These are phyloP conservation scores for Withania somnifera DNA, from an alignment of 305 asterid genomes.

Conservation along the genomic window DNA sequence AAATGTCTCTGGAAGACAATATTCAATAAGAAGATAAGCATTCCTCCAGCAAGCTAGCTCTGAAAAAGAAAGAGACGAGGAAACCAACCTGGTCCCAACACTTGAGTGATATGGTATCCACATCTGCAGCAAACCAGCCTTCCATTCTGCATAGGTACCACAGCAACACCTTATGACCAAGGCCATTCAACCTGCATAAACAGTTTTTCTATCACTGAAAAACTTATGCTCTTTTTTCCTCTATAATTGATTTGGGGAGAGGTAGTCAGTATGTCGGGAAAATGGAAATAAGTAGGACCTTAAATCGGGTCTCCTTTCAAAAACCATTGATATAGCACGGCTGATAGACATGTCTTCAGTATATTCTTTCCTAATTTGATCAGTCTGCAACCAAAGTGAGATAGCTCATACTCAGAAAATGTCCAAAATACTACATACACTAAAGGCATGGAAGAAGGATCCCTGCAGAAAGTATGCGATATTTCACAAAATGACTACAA, in stretches of 20 bases:
- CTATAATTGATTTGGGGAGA: not conserved
- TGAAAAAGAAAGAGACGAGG: not conserved
- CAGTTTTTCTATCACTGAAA: too few species aligned
- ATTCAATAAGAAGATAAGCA: not conserved
- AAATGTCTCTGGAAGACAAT: not conserved
- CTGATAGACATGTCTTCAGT: constrained; percentile 68
- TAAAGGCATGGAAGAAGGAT: not conserved
- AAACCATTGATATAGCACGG: constrained; percentile 60
- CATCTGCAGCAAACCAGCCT: constrained; percentile 99
- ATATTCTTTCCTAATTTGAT: constrained; percentile 48
- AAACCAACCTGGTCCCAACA: constrained; percentile 83
- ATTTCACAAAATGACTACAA: not conserved
- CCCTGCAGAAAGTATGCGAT: not conserved
- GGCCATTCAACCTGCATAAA: constrained; percentile 66
- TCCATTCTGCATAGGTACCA: constrained; percentile 99
- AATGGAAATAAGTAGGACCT: constrained; percentile 24
- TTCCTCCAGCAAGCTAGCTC: not conserved
- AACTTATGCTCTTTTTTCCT: not conserved
- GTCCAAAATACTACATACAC: not conserved
- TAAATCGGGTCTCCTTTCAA: constrained; percentile 70
- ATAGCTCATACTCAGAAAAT: not conserved
- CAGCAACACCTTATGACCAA: constrained; percentile 70
- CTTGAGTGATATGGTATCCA: constrained; percentile 85
- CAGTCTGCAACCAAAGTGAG: constrained; percentile 38
- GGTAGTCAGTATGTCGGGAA: not conserved